Evolutionary conservation across 75 land plant species (phyloP).

Genomic region (Larix kaempferi): DNA sequence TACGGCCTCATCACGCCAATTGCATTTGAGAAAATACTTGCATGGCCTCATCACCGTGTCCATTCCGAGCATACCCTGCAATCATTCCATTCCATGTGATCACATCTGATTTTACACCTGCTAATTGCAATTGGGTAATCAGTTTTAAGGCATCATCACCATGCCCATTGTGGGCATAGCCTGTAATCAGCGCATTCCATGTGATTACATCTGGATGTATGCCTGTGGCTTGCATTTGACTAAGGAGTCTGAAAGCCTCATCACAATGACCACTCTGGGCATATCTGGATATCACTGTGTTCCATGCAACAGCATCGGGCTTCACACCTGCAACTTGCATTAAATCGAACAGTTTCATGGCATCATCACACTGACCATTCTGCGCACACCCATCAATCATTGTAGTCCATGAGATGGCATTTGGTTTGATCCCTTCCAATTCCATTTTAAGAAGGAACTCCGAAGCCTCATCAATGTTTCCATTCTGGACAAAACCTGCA

Average conservation of each 20-base stretch:
- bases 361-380: conserved; percentile 6
- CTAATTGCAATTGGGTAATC: conserved; percentile 1
- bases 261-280: conserved; percentile 12
- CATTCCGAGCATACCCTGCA: conserved; percentile 25
- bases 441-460: conserved; percentile 15
- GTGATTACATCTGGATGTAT: conserved; percentile 13
- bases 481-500: conserved; percentile 9
- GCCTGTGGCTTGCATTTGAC: conserved; percentile 20
- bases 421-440: neutral
- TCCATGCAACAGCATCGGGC: conserved; percentile 16
- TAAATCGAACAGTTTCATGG: neutral
- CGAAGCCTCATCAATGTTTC: conserved; percentile 5
- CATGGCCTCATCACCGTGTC: conserved; percentile 7
- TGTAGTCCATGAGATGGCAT: conserved; percentile 10
- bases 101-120: conserved; percentile 8
- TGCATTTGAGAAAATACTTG: conserved; percentile 9
- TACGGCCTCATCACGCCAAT: too few species aligned
- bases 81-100: conserved; percentile 24
- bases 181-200: neutral
- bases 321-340: conserved; percentile 24
- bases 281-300: conserved; percentile 11
- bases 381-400: conserved; percentile 1
- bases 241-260: conserved; percentile 17
- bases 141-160: conserved; percentile 2
- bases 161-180: conserved; percentile 5